These are phyloP conservation scores for Glarea lozoyensis DNA, from an alignment of 495 filamentous ascomycete species.

Conservation along the genomic window DNA sequence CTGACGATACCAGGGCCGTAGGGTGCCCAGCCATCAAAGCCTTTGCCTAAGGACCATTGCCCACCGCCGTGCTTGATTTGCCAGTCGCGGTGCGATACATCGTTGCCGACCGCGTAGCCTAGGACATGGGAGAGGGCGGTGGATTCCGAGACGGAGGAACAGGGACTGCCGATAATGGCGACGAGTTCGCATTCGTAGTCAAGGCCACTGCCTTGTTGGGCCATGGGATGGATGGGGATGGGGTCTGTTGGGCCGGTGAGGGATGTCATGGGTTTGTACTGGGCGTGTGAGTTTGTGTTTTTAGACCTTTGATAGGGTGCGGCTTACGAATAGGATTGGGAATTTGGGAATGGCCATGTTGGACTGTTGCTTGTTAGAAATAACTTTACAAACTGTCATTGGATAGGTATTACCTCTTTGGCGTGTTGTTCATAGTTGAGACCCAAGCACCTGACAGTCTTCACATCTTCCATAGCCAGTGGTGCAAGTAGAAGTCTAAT, in stretches of 20 bases:
- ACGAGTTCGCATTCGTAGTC: conserved; percentile 88
- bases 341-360: conserved; percentile 66
- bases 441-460: conserved; percentile 70
- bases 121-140: conserved; percentile 66
- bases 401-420: conserved; percentile 46
- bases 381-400: not conserved
- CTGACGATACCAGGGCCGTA: conserved; percentile 75
- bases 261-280: conserved; percentile 72
- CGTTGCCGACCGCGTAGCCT: conserved; percentile 76
- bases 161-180: conserved; percentile 64
- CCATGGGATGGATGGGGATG: conserved; percentile 53
- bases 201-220: conserved; percentile 49
- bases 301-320: not conserved
- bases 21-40: conserved; percentile 86
- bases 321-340: conserved; percentile 62
- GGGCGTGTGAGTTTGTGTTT: conserved; percentile 1
- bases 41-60: conserved; percentile 77
- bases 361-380: conserved; percentile 30
- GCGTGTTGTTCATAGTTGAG: conserved; percentile 79
- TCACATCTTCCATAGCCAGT: conserved; percentile 56
- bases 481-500: conserved; percentile 62
- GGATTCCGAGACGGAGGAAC: conserved; percentile 54
- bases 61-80: conserved; percentile 70
- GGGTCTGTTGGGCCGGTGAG: conserved; percentile 61
- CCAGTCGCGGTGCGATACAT: conserved; percentile 78